Conservation (phyloP, 306 rosid genomes). For the Crataegus laevigata region DNA sequence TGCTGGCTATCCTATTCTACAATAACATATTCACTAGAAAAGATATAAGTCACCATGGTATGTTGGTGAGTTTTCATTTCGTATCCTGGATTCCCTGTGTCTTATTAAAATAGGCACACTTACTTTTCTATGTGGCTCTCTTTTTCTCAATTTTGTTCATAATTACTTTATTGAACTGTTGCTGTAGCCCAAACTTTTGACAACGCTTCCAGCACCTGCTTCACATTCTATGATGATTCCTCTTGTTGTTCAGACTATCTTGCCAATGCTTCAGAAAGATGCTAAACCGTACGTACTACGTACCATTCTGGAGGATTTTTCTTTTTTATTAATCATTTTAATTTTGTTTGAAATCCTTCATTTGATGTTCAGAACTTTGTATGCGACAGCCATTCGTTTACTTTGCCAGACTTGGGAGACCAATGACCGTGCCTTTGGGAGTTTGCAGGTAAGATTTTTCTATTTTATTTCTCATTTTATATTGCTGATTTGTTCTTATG, state of each 20-base stretch:
- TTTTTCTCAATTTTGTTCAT: slow-evolving; percentile 1
- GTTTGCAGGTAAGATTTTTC: slow-evolving; percentile 66
- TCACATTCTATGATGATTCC: slow-evolving; percentile 87
- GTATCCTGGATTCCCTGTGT: not conserved
- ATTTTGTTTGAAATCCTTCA: not conserved
- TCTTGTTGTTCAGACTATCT: slow-evolving; percentile 70
- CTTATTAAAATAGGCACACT: slow-evolving; percentile 4
- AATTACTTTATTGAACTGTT: slow-evolving; percentile 22
- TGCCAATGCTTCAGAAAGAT: slow-evolving; percentile 85
- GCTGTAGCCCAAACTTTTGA: slow-evolving; percentile 69
- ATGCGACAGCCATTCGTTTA: slow-evolving; percentile 77
- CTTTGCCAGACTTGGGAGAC: slow-evolving; percentile 95
- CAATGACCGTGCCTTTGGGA: slow-evolving; percentile 85
- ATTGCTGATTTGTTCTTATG: slow-evolving; percentile 7
- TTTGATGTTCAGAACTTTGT: slow-evolving; percentile 49
- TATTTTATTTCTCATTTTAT: slow-evolving; percentile 10
- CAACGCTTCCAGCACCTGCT: slow-evolving; percentile 79
- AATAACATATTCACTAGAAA: slow-evolving; percentile 62
- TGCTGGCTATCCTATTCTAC: slow-evolving; percentile 71
- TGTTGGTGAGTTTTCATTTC: slow-evolving; percentile 57
- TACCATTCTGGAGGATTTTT: not conserved
- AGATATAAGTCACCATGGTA: slow-evolving; percentile 40
- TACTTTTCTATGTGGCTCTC: slow-evolving; percentile 10
- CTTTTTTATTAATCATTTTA: not conserved
- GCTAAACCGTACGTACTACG: slow-evolving; percentile 54